These are phyloP conservation scores for Hanseniaspora osmophila DNA, from an alignment of 805 yeast genomes.

Conservation along the genomic window DNA sequence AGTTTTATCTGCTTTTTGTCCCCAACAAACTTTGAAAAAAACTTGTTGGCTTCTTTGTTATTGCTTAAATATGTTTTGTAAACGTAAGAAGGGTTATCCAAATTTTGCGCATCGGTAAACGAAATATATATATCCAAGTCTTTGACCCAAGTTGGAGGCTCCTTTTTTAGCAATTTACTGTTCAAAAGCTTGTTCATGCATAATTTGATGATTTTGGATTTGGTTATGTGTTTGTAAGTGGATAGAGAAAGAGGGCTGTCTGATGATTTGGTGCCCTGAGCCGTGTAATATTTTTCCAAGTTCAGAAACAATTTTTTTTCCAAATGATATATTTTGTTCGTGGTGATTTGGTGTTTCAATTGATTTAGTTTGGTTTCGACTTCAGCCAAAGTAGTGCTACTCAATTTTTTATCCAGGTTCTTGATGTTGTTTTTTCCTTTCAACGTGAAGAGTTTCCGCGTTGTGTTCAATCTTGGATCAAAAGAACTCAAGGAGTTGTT, in stretches of 20 bases:
- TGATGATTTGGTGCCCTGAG: too few relatives aligned
- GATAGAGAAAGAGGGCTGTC: too few relatives aligned
- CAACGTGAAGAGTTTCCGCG: slow-evolving; percentile 18
- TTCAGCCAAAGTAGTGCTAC: background rate
- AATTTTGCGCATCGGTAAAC: slow-evolving; percentile 18
- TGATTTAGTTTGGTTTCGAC: slow-evolving; percentile 5
- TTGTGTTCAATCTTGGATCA: slow-evolving; percentile 20
- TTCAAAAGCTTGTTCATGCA: slow-evolving; percentile 11
- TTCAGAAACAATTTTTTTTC: background rate
- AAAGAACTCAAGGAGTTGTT: slow-evolving; percentile 16
- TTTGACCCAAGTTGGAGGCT: slow-evolving; percentile 16
- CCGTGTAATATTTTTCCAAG: background rate
- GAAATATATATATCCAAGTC: slow-evolving; percentile 16
- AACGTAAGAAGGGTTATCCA: slow-evolving; percentile 27
- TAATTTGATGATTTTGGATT: slow-evolving; percentile 17
- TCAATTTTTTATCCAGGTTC: slow-evolving; percentile 12
- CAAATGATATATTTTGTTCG: slow-evolving; percentile 13
- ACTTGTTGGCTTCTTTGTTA: slow-evolving; percentile 18
- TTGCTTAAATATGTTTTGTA: slow-evolving; percentile 27
- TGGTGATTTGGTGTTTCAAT: slow-evolving; percentile 13
- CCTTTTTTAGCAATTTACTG: slow-evolving; percentile 3
- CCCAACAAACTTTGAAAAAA: slow-evolving; percentile 28
- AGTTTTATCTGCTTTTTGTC: slow-evolving; percentile 35
- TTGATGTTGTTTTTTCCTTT: slow-evolving; percentile 2
- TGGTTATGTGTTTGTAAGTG: slow-evolving; percentile 11